These are phyloP conservation scores for Vicia villosa DNA, from an alignment of 306 rosid species.

Conservation along the genomic window DNA sequence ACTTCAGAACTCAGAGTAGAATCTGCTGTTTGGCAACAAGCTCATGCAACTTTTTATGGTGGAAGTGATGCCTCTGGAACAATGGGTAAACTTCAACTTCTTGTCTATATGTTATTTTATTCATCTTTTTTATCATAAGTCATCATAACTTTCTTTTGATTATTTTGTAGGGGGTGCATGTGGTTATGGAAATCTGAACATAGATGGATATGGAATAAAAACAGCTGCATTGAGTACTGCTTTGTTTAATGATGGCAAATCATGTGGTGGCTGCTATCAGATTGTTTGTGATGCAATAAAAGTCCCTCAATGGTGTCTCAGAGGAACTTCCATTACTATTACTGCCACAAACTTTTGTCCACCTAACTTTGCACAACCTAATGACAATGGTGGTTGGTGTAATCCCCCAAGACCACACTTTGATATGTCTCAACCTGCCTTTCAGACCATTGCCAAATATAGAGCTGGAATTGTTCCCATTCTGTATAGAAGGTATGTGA, in stretches of 20 bases:
- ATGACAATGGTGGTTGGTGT: slow-evolving; percentile 70
- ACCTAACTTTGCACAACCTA: slow-evolving; percentile 56
- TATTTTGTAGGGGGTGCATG: slow-evolving; percentile 64
- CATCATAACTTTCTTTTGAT: background rate
- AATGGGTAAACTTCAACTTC: slow-evolving; percentile 48
- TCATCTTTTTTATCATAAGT: background rate
- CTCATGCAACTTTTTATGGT: slow-evolving; percentile 70
- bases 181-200: slow-evolving; percentile 69
- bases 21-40: slow-evolving; percentile 48
- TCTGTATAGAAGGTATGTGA: slow-evolving; percentile 44
- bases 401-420: slow-evolving; percentile 69
- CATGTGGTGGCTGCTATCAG: slow-evolving; percentile 76
- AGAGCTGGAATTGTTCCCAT: slow-evolving; percentile 63
- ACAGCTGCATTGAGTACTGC: slow-evolving; percentile 73
- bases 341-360: slow-evolving; percentile 84
- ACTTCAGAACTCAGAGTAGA: slow-evolving; percentile 41
- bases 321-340: slow-evolving; percentile 53
- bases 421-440: slow-evolving; percentile 73
- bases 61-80: slow-evolving; percentile 77
- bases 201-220: slow-evolving; percentile 60
- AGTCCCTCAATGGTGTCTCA: slow-evolving; percentile 66
- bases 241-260: slow-evolving; percentile 58
- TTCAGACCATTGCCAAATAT: slow-evolving; percentile 53
- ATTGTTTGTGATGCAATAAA: slow-evolving; percentile 50
- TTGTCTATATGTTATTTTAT: too few species aligned